Evolutionary conservation across 805 yeast genomes (phyloP).

Genomic region (Lipomyces spencermartinsiae): DNA sequence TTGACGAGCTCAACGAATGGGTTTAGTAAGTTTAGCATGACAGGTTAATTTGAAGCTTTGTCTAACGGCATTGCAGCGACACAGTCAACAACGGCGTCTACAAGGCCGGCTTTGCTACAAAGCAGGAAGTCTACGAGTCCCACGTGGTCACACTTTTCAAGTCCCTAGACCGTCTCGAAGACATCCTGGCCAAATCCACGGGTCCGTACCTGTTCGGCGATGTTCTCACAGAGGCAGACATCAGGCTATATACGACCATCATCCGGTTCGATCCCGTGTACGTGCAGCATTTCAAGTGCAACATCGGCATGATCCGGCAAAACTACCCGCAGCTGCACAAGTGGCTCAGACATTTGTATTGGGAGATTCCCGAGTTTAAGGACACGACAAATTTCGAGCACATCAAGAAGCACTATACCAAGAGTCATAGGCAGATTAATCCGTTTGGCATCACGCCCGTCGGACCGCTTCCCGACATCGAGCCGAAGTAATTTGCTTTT

Average conservation of each 20-base stretch:
- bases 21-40: conserved; percentile 53
- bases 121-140: conserved; percentile 78
- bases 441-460: conserved; percentile 83
- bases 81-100: conserved; percentile 91
- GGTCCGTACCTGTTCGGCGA: conserved; percentile 63
- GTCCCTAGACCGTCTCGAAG: conserved; percentile 73
- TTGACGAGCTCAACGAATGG: conserved; percentile 82
- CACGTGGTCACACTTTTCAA: conserved; percentile 68
- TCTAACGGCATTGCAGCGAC: conserved; percentile 47
- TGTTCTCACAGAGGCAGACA: conserved; percentile 85
- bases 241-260: conserved; percentile 84
- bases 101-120: conserved; percentile 87
- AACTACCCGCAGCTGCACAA: conserved; percentile 79
- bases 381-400: conserved; percentile 87
- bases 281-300: conserved; percentile 94
- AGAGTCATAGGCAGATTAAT: conserved; percentile 79
- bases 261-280: conserved; percentile 92
- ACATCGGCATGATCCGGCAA: conserved; percentile 75
- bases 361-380: conserved; percentile 75
- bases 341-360: conserved; percentile 84
- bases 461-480: conserved; percentile 84
- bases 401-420: conserved; percentile 89
- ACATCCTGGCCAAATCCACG: conserved; percentile 53
- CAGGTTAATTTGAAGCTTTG: background rate
- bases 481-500: conserved; percentile 46